These are phyloP conservation scores for Abortiporus biennis DNA, from an alignment of 1,284 basidiomycete species.

Conservation along the genomic window DNA sequence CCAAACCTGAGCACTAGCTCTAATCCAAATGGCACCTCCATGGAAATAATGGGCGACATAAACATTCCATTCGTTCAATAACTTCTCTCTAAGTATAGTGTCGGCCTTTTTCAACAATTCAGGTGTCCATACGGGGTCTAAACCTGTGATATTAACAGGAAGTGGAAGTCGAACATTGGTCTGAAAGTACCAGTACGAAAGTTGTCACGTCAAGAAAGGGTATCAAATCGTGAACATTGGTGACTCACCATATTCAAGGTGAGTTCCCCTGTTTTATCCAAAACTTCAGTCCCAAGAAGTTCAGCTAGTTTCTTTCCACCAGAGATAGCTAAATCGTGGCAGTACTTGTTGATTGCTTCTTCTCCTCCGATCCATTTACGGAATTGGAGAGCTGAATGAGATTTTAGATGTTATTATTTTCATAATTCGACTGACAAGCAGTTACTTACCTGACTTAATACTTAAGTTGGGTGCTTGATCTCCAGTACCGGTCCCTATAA, in stretches of 20 bases:
- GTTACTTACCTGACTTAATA: conserved; percentile 42
- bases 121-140: neutral
- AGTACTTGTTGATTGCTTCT: conserved; percentile 71
- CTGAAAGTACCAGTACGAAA: conserved; percentile 20
- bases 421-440: neutral
- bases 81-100: conserved; percentile 8
- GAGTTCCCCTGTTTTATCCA: conserved; percentile 54
- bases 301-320: conserved; percentile 67
- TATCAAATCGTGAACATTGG: neutral
- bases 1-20: conserved; percentile 12
- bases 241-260: conserved; percentile 68
- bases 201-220: neutral
- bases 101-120: neutral
- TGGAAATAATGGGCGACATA: conserved; percentile 12
- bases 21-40: conserved; percentile 8
- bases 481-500: conserved; percentile 67
- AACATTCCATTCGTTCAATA: conserved; percentile 10
- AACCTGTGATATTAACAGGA: conserved; percentile 19
- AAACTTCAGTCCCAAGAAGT: conserved; percentile 57
- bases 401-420: conserved; percentile 2
- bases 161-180: conserved; percentile 54
- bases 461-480: conserved; percentile 53
- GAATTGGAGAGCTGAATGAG: conserved; percentile 65
- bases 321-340: conserved; percentile 63
- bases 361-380: conserved; percentile 82